Conservation (phyloP, 768 basidiomycete species). For the Lactifluus volemus region DNA sequence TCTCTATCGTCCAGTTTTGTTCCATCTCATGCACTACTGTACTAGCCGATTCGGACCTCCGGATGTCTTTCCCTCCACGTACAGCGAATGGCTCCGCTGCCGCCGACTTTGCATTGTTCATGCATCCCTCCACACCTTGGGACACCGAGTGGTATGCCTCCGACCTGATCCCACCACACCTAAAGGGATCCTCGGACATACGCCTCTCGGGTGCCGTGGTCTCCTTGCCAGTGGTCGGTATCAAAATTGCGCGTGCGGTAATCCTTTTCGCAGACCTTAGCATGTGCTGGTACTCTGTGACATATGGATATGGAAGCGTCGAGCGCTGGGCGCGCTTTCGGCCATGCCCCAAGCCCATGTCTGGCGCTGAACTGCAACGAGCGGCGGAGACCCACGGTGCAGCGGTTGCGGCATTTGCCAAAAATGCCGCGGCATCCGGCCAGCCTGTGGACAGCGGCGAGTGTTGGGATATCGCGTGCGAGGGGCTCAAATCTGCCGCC, state of each 20-base stretch:
- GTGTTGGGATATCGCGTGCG: slow-evolving; percentile 50
- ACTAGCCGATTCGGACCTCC: slow-evolving; percentile 20
- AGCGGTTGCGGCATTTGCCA: slow-evolving; percentile 39
- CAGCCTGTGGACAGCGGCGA: slow-evolving; percentile 42
- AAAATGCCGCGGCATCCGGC: slow-evolving; percentile 35
- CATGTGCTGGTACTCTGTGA: slow-evolving; percentile 39
- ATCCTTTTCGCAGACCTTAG: slow-evolving; percentile 42
- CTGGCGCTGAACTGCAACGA: slow-evolving; percentile 28
- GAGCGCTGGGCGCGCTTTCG: slow-evolving; percentile 33
- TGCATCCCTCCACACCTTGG: slow-evolving; percentile 36
- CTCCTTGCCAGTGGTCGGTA: slow-evolving; percentile 22
- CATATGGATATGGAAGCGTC: slow-evolving; percentile 27
- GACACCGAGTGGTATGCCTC: slow-evolving; percentile 34
- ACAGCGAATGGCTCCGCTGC: slow-evolving; percentile 30
- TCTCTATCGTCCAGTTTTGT: too few relatives aligned
- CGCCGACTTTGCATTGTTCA: slow-evolving; percentile 38
- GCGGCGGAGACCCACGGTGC: slow-evolving; percentile 44
- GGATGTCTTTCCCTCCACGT: slow-evolving; percentile 30
- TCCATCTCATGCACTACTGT: neutral
- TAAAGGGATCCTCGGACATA: slow-evolving; percentile 22
- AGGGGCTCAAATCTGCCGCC: slow-evolving; percentile 38
- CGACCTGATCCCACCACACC: slow-evolving; percentile 28
- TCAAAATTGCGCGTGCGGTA: slow-evolving; percentile 30
- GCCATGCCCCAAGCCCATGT: slow-evolving; percentile 31
- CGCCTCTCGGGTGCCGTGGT: slow-evolving; percentile 25